phyloP scores from a whole-genome alignment of 176 grass and related monocot genomes.

The Sorghum bicolor region DNA sequence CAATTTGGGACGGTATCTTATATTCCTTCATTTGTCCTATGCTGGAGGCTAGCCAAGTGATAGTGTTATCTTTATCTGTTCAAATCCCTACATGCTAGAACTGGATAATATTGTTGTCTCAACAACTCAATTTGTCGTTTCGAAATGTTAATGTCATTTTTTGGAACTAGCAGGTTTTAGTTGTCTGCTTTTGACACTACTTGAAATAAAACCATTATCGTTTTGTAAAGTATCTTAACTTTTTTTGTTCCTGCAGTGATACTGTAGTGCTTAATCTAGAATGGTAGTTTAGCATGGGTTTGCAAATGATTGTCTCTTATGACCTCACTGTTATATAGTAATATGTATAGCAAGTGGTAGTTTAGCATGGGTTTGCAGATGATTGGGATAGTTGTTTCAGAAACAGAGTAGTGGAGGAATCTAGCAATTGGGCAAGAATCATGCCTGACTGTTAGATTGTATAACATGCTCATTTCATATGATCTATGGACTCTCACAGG shows the following conservation, averaged over 20 bases:
- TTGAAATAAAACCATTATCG: background rate
- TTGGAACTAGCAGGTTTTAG: background rate
- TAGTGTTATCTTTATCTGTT: background rate
- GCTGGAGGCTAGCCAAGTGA: background rate
- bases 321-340: background rate
- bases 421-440: background rate
- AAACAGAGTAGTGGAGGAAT: background rate
- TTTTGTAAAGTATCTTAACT: background rate
- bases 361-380: slow-evolving; percentile 5
- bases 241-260: background rate
- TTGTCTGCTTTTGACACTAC: background rate
- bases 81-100: background rate
- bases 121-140: background rate
- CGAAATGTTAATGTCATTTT: background rate
- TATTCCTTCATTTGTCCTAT: background rate
- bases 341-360: background rate
- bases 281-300: too few species aligned
- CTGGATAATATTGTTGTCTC: background rate
- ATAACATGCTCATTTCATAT: background rate
- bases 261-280: background rate
- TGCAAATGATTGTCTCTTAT: too few species aligned
- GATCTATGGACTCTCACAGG: slow-evolving; percentile 42
- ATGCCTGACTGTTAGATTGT: background rate
- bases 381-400: background rate
- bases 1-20: background rate